A percentile compares a stretch with the other conserved stretches of the same genome.
These are phyloP conservation scores for Rutstroemia sp. DNA, from an alignment of 2,329 filamentous ascomycete genomes.

Conservation along the genomic window DNA sequence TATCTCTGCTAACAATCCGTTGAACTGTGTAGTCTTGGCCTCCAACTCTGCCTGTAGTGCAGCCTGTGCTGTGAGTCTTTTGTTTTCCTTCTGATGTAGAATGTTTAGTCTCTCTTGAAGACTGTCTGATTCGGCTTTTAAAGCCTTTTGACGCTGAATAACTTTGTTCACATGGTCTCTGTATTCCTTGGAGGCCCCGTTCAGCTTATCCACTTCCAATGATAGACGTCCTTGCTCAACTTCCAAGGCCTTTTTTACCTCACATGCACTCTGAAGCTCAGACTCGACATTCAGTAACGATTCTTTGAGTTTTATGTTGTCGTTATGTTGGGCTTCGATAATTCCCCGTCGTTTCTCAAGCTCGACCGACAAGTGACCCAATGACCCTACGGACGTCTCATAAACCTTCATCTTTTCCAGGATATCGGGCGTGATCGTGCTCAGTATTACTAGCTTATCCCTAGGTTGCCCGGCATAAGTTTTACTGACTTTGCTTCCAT, in stretches of 20 bases:
- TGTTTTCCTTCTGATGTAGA: background rate
- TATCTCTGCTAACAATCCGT: background rate
- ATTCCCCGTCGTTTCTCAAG: too few relatives aligned
- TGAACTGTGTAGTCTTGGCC: background rate
- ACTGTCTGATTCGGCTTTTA: constrained; percentile 5
- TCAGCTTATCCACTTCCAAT: constrained; percentile 21
- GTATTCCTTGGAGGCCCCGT: constrained; percentile 23
- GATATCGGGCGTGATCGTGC: too few relatives aligned
- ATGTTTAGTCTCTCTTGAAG: background rate
- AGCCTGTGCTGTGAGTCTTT: background rate
- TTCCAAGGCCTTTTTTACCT: constrained; percentile 9
- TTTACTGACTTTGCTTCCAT: too few relatives aligned
- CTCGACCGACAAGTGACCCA: too few relatives aligned
- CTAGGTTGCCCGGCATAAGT: too few relatives aligned
- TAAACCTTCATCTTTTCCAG: too few relatives aligned
- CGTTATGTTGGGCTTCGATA: constrained; percentile 5
- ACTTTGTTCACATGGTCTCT: constrained; percentile 30
- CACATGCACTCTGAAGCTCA: constrained; percentile 4
- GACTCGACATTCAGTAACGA: constrained; percentile 7
- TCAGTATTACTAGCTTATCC: background rate
- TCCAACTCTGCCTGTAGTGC: background rate
- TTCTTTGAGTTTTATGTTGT: constrained; percentile 7
- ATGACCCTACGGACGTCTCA: too few relatives aligned
- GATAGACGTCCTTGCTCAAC: constrained; percentile 15
- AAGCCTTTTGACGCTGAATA: constrained; percentile 19